Evolutionary conservation across 768 basidiomycete genomes (phyloP).

Genomic region (Xanthoconium stramineum): DNA sequence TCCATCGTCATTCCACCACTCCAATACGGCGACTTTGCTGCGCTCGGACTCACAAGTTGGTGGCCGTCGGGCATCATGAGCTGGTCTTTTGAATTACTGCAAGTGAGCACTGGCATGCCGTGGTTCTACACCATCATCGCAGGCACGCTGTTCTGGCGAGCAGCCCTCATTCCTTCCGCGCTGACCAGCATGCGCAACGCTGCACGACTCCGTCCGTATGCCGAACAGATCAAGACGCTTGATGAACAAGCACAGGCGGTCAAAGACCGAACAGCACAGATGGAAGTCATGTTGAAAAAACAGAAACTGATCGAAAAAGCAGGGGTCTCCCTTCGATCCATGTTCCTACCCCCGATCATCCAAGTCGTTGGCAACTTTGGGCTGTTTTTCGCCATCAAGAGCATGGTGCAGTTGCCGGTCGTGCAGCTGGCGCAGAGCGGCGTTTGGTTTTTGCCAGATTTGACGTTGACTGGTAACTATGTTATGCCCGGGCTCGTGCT

Average conservation of each 20-base stretch:
- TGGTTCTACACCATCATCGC: conserved; percentile 84
- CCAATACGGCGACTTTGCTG: conserved; percentile 69
- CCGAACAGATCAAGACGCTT: conserved; percentile 50
- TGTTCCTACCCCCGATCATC: conserved; percentile 55
- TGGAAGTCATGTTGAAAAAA: conserved; percentile 44
- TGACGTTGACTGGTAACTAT: conserved; percentile 79
- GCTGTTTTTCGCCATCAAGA: conserved; percentile 78
- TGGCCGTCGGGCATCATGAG: conserved; percentile 65
- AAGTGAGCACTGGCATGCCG: conserved; percentile 66
- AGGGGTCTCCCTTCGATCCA: conserved; percentile 56
- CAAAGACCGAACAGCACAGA: conserved; percentile 40
- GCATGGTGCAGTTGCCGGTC: conserved; percentile 67
- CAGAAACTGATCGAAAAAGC: conserved; percentile 57
- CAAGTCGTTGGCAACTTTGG: conserved; percentile 78
- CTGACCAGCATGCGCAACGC: conserved; percentile 55
- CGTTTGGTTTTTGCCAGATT: conserved; percentile 65
- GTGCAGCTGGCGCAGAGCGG: conserved; percentile 77
- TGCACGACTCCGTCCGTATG: conserved; percentile 38
- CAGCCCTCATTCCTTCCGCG: conserved; percentile 57
- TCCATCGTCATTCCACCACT: conserved; percentile 42
- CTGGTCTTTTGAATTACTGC: conserved; percentile 63
- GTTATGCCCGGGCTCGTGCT: conserved; percentile 62
- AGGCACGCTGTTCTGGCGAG: conserved; percentile 59
- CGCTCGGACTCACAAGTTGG: conserved; percentile 62
- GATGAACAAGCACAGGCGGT: conserved; percentile 38